phyloP scores from a whole-genome alignment of 352 stramenopile genomes.

The Discostella stelligera region DNA sequence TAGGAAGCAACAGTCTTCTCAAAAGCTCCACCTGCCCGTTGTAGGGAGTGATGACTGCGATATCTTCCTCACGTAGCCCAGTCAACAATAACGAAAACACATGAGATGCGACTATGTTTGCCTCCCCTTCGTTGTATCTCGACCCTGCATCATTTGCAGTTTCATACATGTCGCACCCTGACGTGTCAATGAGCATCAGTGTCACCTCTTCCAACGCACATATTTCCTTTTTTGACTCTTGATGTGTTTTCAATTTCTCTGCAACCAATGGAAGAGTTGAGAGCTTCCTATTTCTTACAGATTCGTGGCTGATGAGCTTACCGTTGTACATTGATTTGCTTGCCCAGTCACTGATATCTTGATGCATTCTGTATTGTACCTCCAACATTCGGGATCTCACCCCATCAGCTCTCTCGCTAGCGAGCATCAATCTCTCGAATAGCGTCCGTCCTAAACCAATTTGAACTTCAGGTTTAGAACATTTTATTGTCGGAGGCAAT shows the following conservation, averaged over 20 bases:
- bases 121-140: conserved; percentile 79
- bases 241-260: conserved; percentile 21
- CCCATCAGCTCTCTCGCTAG: conserved; percentile 46
- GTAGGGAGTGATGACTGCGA: conserved; percentile 94
- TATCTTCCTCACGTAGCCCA: conserved; percentile 87
- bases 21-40: conserved; percentile 91
- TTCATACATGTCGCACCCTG: conserved; percentile 90
- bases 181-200: conserved; percentile 92
- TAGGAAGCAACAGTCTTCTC: conserved; percentile 84
- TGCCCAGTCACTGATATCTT: conserved; percentile 93
- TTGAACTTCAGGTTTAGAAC: conserved; percentile 77
- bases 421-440: conserved; percentile 91
- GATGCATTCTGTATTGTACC: conserved; percentile 97
- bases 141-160: conserved; percentile 67
- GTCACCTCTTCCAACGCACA: conserved; percentile 19
- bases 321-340: conserved; percentile 93
- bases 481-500: conserved; percentile 96
- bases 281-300: conserved; percentile 85
- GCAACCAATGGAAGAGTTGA: conserved; percentile 83
- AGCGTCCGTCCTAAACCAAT: conserved; percentile 89
- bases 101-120: conserved; percentile 82
- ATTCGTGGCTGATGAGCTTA: conserved; percentile 73
- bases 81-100: conserved; percentile 85
- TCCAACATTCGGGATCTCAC: conserved; percentile 85
- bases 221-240: conserved; percentile 8